Evolutionary conservation across 148 eudicot species (phyloP).

Genomic region (Cornus kousa): DNA sequence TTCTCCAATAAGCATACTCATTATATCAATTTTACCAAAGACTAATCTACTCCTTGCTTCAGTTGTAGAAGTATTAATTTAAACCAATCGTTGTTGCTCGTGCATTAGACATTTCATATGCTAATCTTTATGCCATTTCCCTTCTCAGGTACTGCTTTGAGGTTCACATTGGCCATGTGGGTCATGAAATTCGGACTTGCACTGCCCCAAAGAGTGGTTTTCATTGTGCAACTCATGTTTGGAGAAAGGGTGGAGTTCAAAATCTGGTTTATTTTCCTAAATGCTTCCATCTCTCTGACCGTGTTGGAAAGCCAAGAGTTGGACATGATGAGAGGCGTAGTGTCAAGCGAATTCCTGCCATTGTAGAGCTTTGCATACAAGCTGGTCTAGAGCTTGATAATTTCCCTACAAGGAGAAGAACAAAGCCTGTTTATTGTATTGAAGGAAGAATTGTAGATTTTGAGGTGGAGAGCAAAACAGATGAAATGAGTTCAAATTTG

Average conservation of each 20-base stretch:
- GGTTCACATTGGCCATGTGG: slow-evolving; percentile 56
- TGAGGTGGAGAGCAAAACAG: slow-evolving; percentile 26
- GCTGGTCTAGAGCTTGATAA: slow-evolving; percentile 53
- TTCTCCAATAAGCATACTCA: neutral
- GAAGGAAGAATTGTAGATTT: slow-evolving; percentile 68
- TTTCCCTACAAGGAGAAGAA: slow-evolving; percentile 51
- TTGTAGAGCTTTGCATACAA: slow-evolving; percentile 64
- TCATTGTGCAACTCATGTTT: slow-evolving; percentile 50
- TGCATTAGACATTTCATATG: neutral
- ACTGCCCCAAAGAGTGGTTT: slow-evolving; percentile 54
- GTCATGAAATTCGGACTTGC: slow-evolving; percentile 68
- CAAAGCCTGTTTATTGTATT: slow-evolving; percentile 53
- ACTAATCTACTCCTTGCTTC: neutral
- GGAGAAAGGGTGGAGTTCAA: slow-evolving; percentile 42
- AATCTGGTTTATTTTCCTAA: slow-evolving; percentile 54
- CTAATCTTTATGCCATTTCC: neutral
- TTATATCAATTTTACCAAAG: neutral
- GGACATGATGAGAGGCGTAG: slow-evolving; percentile 44
- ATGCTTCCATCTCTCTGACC: slow-evolving; percentile 60
- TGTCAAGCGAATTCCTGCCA: slow-evolving; percentile 44
- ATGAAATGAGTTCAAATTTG: slow-evolving; percentile 3
- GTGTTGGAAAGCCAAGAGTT: slow-evolving; percentile 58
- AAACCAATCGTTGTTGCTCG: too few relatives aligned
- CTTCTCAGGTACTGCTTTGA: slow-evolving; percentile 52
- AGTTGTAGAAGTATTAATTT: neutral